Conservation (phyloP, 1,139 yeast genomes). For the Waltiozyma sp. region DNA sequence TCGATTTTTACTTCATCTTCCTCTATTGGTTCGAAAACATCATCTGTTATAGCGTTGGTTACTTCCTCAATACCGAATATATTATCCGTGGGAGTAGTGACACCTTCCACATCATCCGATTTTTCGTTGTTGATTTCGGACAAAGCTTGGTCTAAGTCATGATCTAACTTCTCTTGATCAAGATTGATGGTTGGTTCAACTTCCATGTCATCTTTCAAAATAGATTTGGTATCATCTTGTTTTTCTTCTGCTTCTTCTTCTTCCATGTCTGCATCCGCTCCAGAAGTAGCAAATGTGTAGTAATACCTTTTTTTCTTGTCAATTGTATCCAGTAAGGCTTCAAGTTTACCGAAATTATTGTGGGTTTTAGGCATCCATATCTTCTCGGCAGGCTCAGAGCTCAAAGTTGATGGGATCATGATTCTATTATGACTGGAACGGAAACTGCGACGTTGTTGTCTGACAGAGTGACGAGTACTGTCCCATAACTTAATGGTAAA, state of each 20-base stretch:
- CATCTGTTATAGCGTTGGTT: constrained; percentile 3
- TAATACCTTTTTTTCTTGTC: constrained; percentile 16
- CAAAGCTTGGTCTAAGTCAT: not conserved
- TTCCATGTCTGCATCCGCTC: not conserved
- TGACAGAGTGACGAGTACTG: constrained; percentile 12
- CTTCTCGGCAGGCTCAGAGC: constrained; percentile 11
- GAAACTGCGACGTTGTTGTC: constrained; percentile 6
- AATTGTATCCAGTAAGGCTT: constrained; percentile 22
- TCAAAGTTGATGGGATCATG: not conserved
- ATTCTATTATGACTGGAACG: not conserved
- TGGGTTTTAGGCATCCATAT: constrained; percentile 32
- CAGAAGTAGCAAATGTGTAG: constrained; percentile 18
- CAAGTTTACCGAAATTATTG: constrained; percentile 24
- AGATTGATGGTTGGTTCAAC: not conserved
- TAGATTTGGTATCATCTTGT: no score
- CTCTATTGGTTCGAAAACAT: not conserved
- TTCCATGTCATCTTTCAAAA: no score
- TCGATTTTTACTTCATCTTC: constrained; percentile 1
- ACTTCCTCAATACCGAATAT: constrained; percentile 1
- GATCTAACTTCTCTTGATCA: not conserved
- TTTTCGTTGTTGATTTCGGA: not conserved
- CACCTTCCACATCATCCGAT: not conserved
- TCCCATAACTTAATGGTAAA: constrained; percentile 37
- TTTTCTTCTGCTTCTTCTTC: no score
- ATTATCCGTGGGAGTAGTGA: not conserved